Percentiles rank a stretch among this genome's conserved stretches.
Evolutionary conservation across 345 rosid genomes (phyloP).

Genomic region (Draba incana): DNA sequence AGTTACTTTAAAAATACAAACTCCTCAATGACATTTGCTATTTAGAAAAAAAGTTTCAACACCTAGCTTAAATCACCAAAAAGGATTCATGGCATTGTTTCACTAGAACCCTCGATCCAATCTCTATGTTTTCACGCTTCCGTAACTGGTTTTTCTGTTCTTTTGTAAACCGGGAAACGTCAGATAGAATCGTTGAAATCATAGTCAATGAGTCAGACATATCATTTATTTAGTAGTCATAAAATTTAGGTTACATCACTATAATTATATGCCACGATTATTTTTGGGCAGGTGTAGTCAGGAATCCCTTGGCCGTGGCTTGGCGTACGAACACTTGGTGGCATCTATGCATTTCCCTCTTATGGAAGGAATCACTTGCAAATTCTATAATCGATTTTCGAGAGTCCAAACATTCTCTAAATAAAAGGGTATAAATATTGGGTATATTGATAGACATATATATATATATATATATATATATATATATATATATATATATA

Average conservation of each 20-base stretch:
- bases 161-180: background rate
- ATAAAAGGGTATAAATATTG: too few relatives aligned
- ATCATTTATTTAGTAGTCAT: slow-evolving; percentile 32
- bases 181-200: slow-evolving; percentile 13
- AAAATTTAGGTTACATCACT: slow-evolving; percentile 28
- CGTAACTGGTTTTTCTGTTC: too few relatives aligned
- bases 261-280: slow-evolving; percentile 8
- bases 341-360: slow-evolving; percentile 23
- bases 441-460: too few relatives aligned
- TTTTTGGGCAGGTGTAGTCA: slow-evolving; percentile 11
- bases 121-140: too few relatives aligned
- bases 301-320: slow-evolving; percentile 5
- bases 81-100: too few relatives aligned
- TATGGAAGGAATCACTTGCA: slow-evolving; percentile 26
- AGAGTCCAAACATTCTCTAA: background rate
- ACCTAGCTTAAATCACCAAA: too few relatives aligned
- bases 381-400: background rate
- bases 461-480: too few relatives aligned
- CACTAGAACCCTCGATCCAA: too few relatives aligned
- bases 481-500: too few relatives aligned
- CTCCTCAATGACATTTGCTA: too few relatives aligned
- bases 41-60: too few relatives aligned
- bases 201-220: slow-evolving; percentile 28
- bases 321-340: slow-evolving; percentile 32
- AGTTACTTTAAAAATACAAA: too few relatives aligned